A percentile compares a stretch with the other conserved stretches of the same genome.
phyloP scores from a whole-genome alignment of 2,329 filamentous ascomycete genomes.

The Fusarium torulosum region DNA sequence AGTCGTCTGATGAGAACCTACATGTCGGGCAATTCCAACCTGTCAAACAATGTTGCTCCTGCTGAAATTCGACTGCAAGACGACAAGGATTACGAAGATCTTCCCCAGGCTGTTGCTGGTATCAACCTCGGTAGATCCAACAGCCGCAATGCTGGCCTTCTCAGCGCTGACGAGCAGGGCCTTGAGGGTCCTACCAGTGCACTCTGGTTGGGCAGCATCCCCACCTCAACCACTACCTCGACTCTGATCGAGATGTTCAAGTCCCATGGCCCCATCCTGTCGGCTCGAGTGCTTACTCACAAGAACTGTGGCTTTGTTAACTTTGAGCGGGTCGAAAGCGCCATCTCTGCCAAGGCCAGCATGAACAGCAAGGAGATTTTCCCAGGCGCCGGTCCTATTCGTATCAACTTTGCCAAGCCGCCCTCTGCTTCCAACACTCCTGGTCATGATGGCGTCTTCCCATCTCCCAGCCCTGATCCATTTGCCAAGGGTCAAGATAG shows the following conservation, averaged over 20 bases:
- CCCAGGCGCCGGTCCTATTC: slow-evolving; percentile 91
- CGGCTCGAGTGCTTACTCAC: slow-evolving; percentile 92
- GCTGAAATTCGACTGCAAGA: slow-evolving; percentile 81
- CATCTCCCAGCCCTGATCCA: slow-evolving; percentile 91
- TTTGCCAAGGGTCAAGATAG: slow-evolving; percentile 71
- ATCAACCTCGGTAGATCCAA: slow-evolving; percentile 78
- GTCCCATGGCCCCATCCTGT: slow-evolving; percentile 90
- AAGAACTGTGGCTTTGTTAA: slow-evolving; percentile 99
- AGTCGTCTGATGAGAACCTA: slow-evolving; percentile 77
- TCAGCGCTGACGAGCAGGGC: slow-evolving; percentile 80
- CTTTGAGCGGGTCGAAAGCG: slow-evolving; percentile 91
- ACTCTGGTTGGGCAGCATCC: slow-evolving; percentile 97
- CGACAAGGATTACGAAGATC: slow-evolving; percentile 81
- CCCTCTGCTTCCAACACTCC: slow-evolving; percentile 91
- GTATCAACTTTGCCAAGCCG: slow-evolving; percentile 98
- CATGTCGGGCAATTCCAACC: slow-evolving; percentile 75
- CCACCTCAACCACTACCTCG: slow-evolving; percentile 94
- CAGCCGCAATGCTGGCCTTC: slow-evolving; percentile 74
- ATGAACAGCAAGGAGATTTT: slow-evolving; percentile 99
- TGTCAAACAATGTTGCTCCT: slow-evolving; percentile 81
- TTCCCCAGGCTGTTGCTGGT: slow-evolving; percentile 84
- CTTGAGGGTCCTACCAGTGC: slow-evolving; percentile 92
- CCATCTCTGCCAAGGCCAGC: slow-evolving; percentile 85
- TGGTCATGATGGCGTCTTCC: slow-evolving; percentile 86
- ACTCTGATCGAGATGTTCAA: slow-evolving; percentile 96